phyloP scores from a whole-genome alignment of 2,329 filamentous ascomycete species.

The Onygena corvina region DNA sequence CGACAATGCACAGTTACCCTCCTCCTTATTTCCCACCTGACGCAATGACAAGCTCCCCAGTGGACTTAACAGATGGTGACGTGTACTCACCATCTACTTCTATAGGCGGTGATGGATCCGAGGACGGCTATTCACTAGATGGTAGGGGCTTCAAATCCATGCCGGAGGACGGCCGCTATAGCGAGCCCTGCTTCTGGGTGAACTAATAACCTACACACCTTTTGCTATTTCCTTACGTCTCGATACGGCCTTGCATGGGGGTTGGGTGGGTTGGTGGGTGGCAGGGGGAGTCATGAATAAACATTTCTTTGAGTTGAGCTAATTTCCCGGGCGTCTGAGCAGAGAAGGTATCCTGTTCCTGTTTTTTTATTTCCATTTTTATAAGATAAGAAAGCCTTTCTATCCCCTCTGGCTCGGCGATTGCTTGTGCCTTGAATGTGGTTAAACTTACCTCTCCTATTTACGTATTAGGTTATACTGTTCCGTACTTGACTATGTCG shows the following conservation, averaged over 20 bases:
- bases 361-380: background rate
- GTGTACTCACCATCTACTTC: slow-evolving; percentile 14
- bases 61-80: slow-evolving; percentile 12
- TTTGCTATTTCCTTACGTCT: background rate
- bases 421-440: too few species aligned
- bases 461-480: too few species aligned
- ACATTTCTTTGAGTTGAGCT: background rate
- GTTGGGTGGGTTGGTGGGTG: background rate
- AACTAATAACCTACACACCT: slow-evolving; percentile 12
- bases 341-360: background rate
- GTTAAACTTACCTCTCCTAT: too few species aligned
- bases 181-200: slow-evolving; percentile 12
- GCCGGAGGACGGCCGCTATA: slow-evolving; percentile 10
- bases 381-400: background rate
- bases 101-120: slow-evolving; percentile 13
- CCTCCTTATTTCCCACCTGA: slow-evolving; percentile 9
- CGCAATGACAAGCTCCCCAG: slow-evolving; percentile 11
- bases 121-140: slow-evolving; percentile 14
- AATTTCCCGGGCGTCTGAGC: slow-evolving; percentile 5
- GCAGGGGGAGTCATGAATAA: background rate
- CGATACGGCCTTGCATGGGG: background rate
- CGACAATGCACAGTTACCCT: slow-evolving; percentile 7
- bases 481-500: too few species aligned
- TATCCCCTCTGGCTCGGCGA: too few species aligned
- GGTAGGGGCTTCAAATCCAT: slow-evolving; percentile 12